phyloP scores from a whole-genome alignment of 1,284 basidiomycete genomes.

The Meripilus lineatus region DNA sequence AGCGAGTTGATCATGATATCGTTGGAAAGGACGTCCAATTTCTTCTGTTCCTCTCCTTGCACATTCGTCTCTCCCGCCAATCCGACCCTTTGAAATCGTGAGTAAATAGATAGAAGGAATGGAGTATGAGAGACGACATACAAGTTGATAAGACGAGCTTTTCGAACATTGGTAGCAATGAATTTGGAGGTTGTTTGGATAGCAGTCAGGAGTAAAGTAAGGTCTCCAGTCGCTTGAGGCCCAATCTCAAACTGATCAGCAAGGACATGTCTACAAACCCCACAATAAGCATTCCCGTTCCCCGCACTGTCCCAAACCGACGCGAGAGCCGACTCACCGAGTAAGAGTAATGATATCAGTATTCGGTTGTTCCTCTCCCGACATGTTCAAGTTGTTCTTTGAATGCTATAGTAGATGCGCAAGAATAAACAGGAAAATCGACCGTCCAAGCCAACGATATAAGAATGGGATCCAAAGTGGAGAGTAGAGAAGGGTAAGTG shows the following conservation, averaged over 20 bases:
- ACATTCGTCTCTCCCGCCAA: conserved; percentile 95
- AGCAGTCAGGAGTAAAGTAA: conserved; percentile 91
- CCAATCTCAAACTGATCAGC: conserved; percentile 80
- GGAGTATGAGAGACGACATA: conserved; percentile 38
- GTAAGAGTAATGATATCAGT: conserved; percentile 92
- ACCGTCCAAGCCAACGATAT: no score
- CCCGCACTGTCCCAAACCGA: background rate
- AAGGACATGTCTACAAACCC: conserved; percentile 69
- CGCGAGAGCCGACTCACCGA: conserved; percentile 62
- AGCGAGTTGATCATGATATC: conserved; percentile 99
- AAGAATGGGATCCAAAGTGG: no score
- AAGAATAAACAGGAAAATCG: no score
- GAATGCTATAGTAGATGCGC: no score
- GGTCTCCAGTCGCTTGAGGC: conserved; percentile 81
- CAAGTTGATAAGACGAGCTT: conserved; percentile 97
- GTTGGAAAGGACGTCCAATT: conserved; percentile 95
- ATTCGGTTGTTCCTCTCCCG: conserved; percentile 65
- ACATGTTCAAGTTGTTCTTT: conserved; percentile 37
- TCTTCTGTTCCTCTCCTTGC: conserved; percentile 99
- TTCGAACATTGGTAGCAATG: conserved; percentile 97
- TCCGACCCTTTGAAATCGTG: conserved; percentile 61
- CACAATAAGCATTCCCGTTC: background rate
- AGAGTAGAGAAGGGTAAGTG: no score
- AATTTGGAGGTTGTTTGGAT: conserved; percentile 97
- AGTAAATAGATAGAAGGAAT: background rate